These are phyloP conservation scores for Ustilago shanxiensis DNA, from an alignment of 1,284 basidiomycete genomes.

Conservation along the genomic window DNA sequence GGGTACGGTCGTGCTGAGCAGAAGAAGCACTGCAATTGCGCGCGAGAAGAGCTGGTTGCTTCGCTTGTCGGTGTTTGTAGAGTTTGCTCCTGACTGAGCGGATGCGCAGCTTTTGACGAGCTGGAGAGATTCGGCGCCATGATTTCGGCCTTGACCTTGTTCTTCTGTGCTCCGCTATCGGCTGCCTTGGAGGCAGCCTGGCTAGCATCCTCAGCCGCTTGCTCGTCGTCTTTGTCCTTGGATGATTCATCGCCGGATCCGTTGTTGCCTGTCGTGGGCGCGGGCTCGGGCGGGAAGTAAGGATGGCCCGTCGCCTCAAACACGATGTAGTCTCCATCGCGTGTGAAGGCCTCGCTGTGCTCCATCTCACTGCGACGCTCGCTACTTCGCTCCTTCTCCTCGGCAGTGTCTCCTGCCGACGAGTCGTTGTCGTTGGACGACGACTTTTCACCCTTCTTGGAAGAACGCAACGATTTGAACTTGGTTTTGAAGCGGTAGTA, in stretches of 20 bases:
- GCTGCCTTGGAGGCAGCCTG: conserved; percentile 4
- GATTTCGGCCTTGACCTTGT: conserved; percentile 36
- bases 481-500: conserved; percentile 65
- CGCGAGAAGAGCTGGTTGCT: conserved; percentile 24
- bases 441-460: conserved; percentile 37
- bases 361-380: conserved; percentile 40
- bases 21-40: conserved; percentile 61
- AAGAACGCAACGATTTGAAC: conserved; percentile 24
- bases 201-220: conserved; percentile 10
- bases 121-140: conserved; percentile 29
- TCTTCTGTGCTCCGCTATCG: conserved; percentile 21
- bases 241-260: conserved; percentile 11
- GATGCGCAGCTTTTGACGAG: conserved; percentile 29
- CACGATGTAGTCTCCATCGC: conserved; percentile 57
- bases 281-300: conserved; percentile 54
- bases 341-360: conserved; percentile 44
- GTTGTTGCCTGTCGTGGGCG: conserved; percentile 1
- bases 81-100: conserved; percentile 46
- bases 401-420: conserved; percentile 36
- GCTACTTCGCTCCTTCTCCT: conserved; percentile 38
- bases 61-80: conserved; percentile 48
- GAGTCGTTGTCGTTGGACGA: conserved; percentile 36
- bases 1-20: conserved; percentile 62
- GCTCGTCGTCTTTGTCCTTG: conserved; percentile 14
- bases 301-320: conserved; percentile 64